Evolutionary conservation across 768 basidiomycete genomes (phyloP).

Genomic region (Naematelia encephala): DNA sequence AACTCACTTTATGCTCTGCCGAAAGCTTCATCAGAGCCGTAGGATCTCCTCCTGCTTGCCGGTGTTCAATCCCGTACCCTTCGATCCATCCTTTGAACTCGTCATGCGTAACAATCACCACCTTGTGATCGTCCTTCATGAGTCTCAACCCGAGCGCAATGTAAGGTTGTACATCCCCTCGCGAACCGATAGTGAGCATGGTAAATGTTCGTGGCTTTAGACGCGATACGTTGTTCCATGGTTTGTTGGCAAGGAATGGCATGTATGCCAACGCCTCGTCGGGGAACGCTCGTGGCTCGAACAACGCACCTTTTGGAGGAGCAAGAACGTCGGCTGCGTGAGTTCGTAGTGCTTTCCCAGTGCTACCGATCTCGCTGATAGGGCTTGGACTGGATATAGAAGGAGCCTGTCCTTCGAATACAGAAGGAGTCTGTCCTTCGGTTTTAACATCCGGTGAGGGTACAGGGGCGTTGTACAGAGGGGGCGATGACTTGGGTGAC

Average conservation of each 20-base stretch:
- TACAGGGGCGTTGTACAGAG: neutral
- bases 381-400: neutral
- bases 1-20: constrained; percentile 52
- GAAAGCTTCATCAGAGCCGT: constrained; percentile 66
- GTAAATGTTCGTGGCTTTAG: constrained; percentile 58
- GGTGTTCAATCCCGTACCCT: constrained; percentile 61
- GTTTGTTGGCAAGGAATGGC: constrained; percentile 45
- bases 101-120: constrained; percentile 57
- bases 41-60: constrained; percentile 67
- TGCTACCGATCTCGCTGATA: neutral
- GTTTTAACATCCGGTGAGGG: neutral
- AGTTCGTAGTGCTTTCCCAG: neutral
- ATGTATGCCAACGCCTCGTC: constrained; percentile 41
- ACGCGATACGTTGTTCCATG: constrained; percentile 6
- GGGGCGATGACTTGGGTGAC: too few species aligned
- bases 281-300: constrained; percentile 25
- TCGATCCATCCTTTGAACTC: constrained; percentile 60
- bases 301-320: constrained; percentile 18
- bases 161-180: constrained; percentile 59
- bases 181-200: constrained; percentile 64
- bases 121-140: constrained; percentile 54
- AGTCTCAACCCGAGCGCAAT: constrained; percentile 55
- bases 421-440: neutral
- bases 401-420: neutral
- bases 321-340: constrained; percentile 40